Evolutionary conservation across 441 rosid genomes (phyloP), one percentile per base, ranked within the genome.

Genomic region (Dalechampia spathulata): DNA sequence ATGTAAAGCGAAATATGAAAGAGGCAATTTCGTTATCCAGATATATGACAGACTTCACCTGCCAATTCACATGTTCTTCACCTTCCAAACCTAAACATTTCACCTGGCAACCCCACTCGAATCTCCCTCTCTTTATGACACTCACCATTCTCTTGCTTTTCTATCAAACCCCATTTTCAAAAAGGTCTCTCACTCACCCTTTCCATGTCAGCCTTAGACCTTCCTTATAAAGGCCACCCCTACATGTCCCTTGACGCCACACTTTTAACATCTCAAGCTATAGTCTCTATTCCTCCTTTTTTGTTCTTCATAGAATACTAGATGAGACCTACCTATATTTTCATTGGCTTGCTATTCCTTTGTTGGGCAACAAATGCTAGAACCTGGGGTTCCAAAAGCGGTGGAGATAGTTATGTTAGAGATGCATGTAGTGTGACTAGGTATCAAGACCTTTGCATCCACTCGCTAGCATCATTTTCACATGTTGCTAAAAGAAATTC

Each of bases 371-470:
- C 61, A 15, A 67, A 16, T 25, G 52, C 19, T 1, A 19, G 26
- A 15, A 40, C 20, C 30, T n/a, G n/a, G n/a, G n/a, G n/a, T 36
- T 43, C 60, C 15, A 52, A 8, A 38, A 12, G 5, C 15, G 28
- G 30, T 14, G 36, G 19, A 22, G 61, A 55, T 50, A 60, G 32
- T 39, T 75, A 80, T 19, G 85, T 88, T 10, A 67, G 62, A 68
- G 81, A 86, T n/a, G 96, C 96, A 1, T 91, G 98, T 42, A 77
- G 80, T 23, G 91, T 80, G 48, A 84, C 98, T 14, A 77, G 20
- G n/a, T 92, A 86, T 62, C 82, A 59, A 11, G 55, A 72, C 34
- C 66, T 92, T 6, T 88, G 98, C 57, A 42, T 86, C 58, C 68
- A 25, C 42, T 73, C 94, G 5, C 75, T 92, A 1, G 52, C 83